These are phyloP conservation scores for Echinochloa phyllopogon DNA, from an alignment of 176 grass and related monocot species.

Conservation along the genomic window DNA sequence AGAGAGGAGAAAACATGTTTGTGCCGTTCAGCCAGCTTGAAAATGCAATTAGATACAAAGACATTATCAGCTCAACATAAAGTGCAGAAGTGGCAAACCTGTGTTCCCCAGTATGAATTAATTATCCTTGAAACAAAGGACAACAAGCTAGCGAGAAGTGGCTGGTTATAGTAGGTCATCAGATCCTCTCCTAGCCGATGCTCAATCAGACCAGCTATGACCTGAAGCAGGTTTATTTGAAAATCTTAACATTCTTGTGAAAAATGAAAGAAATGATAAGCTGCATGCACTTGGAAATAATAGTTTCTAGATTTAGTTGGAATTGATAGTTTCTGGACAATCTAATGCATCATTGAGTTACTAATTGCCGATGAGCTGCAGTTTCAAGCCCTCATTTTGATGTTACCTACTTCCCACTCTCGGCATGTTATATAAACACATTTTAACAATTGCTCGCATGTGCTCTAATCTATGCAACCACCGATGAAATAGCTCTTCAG, in stretches of 20 bases:
- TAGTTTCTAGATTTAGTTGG: no score
- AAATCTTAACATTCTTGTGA: constrained; percentile 23
- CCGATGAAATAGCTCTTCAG: background rate
- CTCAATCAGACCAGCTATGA: constrained; percentile 95
- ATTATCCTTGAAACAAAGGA: constrained; percentile 83
- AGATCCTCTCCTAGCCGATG: constrained; percentile 85
- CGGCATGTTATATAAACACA: constrained; percentile 4
- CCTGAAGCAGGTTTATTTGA: constrained; percentile 54
- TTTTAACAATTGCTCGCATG: background rate
- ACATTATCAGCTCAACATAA: background rate
- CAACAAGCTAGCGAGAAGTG: constrained; percentile 68
- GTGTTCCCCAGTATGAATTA: constrained; percentile 99
- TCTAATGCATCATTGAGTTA: background rate
- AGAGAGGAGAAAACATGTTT: background rate
- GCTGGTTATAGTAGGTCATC: constrained; percentile 72
- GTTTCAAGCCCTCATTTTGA: background rate
- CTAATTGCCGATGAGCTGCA: constrained; percentile 8
- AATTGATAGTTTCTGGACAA: background rate
- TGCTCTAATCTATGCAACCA: constrained; percentile 12
- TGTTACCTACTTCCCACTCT: background rate
- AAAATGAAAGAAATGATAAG: background rate
- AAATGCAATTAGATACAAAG: constrained; percentile 12
- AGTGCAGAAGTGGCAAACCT: constrained; percentile 55
- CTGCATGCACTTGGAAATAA: constrained; percentile 15
- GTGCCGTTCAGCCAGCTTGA: constrained; percentile 1